Percentiles rank a stretch among this genome's conserved stretches.
Conservation (phyloP, 192 early-diverging fungal species). For the Coemansia sp. region DNA sequence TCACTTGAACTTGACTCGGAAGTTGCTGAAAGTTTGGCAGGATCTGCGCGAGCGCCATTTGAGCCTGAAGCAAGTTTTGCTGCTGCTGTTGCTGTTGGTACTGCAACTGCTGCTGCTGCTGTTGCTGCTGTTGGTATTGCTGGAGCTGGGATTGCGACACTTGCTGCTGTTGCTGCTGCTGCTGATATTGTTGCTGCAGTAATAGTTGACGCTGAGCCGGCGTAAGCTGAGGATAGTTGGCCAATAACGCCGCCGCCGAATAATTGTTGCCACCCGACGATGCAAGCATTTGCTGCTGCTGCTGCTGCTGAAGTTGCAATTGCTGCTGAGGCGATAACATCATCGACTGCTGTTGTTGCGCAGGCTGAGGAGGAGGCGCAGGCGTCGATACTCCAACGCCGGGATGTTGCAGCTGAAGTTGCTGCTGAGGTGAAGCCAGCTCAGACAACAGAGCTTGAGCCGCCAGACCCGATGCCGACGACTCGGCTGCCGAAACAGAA, state of each 20-base stretch:
- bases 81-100: constrained; percentile 31
- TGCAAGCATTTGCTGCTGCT: neutral
- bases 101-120: constrained; percentile 9
- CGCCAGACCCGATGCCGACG: constrained; percentile 15
- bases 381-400: neutral
- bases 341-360: constrained; percentile 4
- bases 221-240: constrained; percentile 15
- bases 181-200: constrained; percentile 13
- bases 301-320: constrained; percentile 6
- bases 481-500: neutral
- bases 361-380: neutral
- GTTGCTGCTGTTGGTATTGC: constrained; percentile 1
- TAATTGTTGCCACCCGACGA: neutral
- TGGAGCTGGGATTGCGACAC: too few species aligned
- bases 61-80: constrained; percentile 34
- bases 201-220: constrained; percentile 34
- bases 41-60: constrained; percentile 21
- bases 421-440: constrained; percentile 2
- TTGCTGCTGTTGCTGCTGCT: constrained; percentile 7
- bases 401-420: neutral
- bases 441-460: constrained; percentile 8
- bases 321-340: constrained; percentile 13
- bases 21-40: constrained; percentile 27
- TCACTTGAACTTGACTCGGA: constrained; percentile 13
- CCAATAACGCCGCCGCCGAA: constrained; percentile 23